Base-by-base conservation (phyloP, 805 yeast species). In the Hanseniaspora singularis region DNA sequence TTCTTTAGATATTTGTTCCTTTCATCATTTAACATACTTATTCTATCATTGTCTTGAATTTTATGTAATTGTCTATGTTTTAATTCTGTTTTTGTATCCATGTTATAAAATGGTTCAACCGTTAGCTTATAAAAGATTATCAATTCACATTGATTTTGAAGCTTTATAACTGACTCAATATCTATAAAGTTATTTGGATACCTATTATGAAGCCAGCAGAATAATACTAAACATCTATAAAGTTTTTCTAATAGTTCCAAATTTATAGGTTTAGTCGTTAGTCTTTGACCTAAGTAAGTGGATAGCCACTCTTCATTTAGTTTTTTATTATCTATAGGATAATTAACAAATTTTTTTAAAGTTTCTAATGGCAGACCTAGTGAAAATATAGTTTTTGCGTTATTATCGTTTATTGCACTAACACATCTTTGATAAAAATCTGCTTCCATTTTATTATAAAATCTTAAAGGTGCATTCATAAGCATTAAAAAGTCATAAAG, bases 151-250 rank as follows among this genome's bases (percentile, higher is more conserved):
- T 83, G 63, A 24, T 73, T 65, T 58, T 82, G 82, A 54, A 85
- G 61, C 47, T 81, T 83, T 20, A 62, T 59, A 0, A 95, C 95
- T 39, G 85, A 73, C 50, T 79, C 83, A 14, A 76, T 68, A 60
- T 86, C 95, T 15, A 81, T 73, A 54, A 87, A 84, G 42, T 76
- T 70, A 26, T 80, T 76, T 1, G 96, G 95, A 67, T 81, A 89
- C 56, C 96, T 68, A 59, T 84, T 88, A 46, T 83, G 72, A 51
- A 89, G 67, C 98, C 98, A 89, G 57, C 85, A 66, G 57, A 76
- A 89, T 6, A 83, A 63, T 53, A 78, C 71, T 15, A 84, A 69
- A 38, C 74, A 64, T 52, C 76, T 76, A 63, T 87, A 94, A 50
- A 81, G 64, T 4, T 71, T 70, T 58, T 87, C 96, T 49, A 65